phyloP scores from a whole-genome alignment of 2,329 filamentous ascomycete genomes.

The Amylocarpus encephaloides region DNA sequence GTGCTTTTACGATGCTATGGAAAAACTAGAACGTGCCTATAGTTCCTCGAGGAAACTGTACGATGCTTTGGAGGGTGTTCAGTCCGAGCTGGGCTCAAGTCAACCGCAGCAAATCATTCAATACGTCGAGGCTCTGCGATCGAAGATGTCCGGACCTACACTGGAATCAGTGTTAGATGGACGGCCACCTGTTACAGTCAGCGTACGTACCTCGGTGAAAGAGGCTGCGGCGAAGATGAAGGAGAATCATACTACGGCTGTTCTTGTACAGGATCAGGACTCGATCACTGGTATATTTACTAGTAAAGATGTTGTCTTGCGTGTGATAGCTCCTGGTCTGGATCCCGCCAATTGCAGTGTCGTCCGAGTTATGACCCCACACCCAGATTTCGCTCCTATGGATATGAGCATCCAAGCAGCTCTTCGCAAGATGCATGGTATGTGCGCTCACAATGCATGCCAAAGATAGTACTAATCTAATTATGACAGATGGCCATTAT shows the following conservation, averaged over 20 bases:
- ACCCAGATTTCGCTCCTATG: constrained; percentile 96
- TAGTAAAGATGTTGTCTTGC: constrained; percentile 96
- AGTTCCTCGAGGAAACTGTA: constrained; percentile 97
- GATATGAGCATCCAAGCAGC: constrained; percentile 99
- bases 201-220: constrained; percentile 90
- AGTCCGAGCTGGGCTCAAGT: constrained; percentile 90
- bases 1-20: constrained; percentile 99
- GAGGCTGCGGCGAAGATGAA: constrained; percentile 96
- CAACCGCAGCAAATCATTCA: constrained; percentile 99
- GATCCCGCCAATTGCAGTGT: constrained; percentile 95
- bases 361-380: constrained; percentile 97
- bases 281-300: constrained; percentile 99
- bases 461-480: constrained; percentile 17
- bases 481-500: constrained; percentile 78
- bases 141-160: constrained; percentile 97
- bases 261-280: constrained; percentile 92
- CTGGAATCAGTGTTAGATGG: constrained; percentile 91
- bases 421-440: constrained; percentile 97
- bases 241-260: constrained; percentile 95
- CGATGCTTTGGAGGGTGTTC: constrained; percentile 93
- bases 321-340: constrained; percentile 92
- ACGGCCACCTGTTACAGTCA: constrained; percentile 87
- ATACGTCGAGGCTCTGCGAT: constrained; percentile 90
- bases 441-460: constrained; percentile 30
- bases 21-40: constrained; percentile 96